Evolutionary conservation across 1,139 yeast species (phyloP), one percentile per base, ranked within the genome.

Genomic region (Saccharomycopsis phalli): DNA sequence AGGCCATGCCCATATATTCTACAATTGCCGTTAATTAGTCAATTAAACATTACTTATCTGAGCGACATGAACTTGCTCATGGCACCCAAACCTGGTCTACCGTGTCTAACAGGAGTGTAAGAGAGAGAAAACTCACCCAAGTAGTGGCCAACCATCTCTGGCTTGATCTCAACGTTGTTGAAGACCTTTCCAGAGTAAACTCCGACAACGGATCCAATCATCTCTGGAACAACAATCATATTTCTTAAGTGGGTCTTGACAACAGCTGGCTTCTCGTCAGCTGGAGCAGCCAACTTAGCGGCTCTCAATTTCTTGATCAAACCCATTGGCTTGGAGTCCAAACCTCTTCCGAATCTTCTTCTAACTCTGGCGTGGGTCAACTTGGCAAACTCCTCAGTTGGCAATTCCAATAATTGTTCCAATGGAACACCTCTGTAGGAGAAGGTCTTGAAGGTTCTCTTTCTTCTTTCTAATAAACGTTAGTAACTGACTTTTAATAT

Each of bases 81-180:
- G 50, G 71, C 71, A 62, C 76, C 74, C 53, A 67, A 62, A 80
- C 95, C 95, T 64, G 96, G 94, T 80, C 95, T 87, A 76, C 97
- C 97, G 79, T 88, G 97, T 80, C 94, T 84, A 68, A 91, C 97
- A 66, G 99, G 98, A 70, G 95, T 84, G 80, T 93, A 93, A 63
- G 98, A 75, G 73, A 93, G 91, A 65, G 98, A 91, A 84, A 93
- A 91, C 77, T 93, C 99, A 75, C 96, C 99, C 65, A 93, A 84
- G 93, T 93, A 93, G 82, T 88, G 95, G 67, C 98, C 98, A 66
- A 88, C 88, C 98, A 93, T 91, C 77, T 93, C 99, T 63, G 98
- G 96, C 71, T 76, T 87, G 72, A 93, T 74, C 72, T 93, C 99
- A 69, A 91, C 96, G 63, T 82, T 84, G 94, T 88, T 91, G 94